These are phyloP conservation scores for Fusarium pininemorale DNA, from an alignment of 2,329 filamentous ascomycete species.

Conservation along the genomic window DNA sequence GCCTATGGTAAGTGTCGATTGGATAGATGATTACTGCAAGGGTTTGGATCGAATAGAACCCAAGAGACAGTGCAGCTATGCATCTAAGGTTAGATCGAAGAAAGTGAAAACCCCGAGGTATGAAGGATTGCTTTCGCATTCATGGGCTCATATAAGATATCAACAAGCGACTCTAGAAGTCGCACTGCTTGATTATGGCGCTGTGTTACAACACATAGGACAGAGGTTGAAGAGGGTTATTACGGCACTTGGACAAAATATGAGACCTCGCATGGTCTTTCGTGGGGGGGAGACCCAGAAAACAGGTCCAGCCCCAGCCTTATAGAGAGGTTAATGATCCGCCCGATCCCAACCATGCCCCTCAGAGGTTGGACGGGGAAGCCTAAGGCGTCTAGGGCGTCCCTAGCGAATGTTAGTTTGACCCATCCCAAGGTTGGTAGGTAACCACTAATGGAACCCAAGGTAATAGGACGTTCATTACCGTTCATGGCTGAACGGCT, in stretches of 20 bases:
- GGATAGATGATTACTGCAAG: background rate
- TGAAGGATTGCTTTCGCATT: background rate
- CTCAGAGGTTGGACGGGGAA: constrained; percentile 14
- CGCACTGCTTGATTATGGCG: background rate
- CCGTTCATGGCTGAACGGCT: constrained; percentile 28
- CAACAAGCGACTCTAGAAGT: background rate
- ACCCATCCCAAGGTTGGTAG: background rate
- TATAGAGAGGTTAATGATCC: constrained; percentile 21
- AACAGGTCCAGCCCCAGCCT: constrained; percentile 18
- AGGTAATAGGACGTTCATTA: background rate
- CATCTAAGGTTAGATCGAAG: background rate
- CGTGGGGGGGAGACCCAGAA: constrained; percentile 8
- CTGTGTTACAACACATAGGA: background rate
- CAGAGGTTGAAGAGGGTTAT: background rate
- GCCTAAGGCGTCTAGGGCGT: background rate
- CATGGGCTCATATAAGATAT: background rate
- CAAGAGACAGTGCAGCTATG: background rate
- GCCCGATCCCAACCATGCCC: background rate
- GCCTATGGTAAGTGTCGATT: background rate
- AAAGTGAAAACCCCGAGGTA: background rate
- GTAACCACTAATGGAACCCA: background rate
- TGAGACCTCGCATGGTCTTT: background rate
- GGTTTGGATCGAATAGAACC: background rate
- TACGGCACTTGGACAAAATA: background rate
- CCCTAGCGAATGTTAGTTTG: constrained; percentile 9